Conservation (phyloP, 2,329 filamentous ascomycete species). For the Remersonia thermophila region DNA sequence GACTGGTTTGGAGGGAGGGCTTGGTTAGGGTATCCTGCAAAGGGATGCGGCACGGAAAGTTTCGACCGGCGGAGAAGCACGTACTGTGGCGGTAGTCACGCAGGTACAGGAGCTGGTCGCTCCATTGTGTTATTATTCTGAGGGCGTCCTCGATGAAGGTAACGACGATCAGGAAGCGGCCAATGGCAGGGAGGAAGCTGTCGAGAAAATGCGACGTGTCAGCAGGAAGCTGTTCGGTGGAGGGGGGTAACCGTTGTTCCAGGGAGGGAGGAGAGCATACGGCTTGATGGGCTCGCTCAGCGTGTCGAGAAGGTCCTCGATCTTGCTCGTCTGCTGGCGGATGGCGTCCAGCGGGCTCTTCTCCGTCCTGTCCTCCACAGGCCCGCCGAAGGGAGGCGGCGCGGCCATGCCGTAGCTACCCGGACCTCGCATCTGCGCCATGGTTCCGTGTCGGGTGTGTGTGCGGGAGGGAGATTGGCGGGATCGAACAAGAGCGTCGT, state of each 20-base stretch:
- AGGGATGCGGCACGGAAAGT: too few species aligned
- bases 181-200: conserved; percentile 88
- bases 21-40: conserved; percentile 6
- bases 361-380: conserved; percentile 42
- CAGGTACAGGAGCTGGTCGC: conserved; percentile 84
- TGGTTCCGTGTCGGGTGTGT: conserved; percentile 14
- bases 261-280: conserved; percentile 38
- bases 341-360: conserved; percentile 79
- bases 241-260: too few species aligned
- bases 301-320: conserved; percentile 85
- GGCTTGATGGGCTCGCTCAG: conserved; percentile 87
- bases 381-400: conserved; percentile 57
- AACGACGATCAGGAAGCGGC: conserved; percentile 93
- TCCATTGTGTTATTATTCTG: conserved; percentile 95
- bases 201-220: conserved; percentile 13
- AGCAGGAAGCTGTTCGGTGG: conserved; percentile 7
- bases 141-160: conserved; percentile 96
- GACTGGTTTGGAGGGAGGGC: conserved; percentile 44
- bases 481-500: neutral
- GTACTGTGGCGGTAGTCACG: conserved; percentile 87
- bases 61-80: too few species aligned
- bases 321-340: conserved; percentile 92
- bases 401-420: conserved; percentile 72
- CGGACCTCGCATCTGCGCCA: conserved; percentile 46
- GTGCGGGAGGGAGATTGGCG: conserved; percentile 1